A percentile compares a stretch with the other conserved stretches of the same genome.
Conservation (phyloP, 2,329 filamentous ascomycete species). For the Fusarium coffeatum region DNA sequence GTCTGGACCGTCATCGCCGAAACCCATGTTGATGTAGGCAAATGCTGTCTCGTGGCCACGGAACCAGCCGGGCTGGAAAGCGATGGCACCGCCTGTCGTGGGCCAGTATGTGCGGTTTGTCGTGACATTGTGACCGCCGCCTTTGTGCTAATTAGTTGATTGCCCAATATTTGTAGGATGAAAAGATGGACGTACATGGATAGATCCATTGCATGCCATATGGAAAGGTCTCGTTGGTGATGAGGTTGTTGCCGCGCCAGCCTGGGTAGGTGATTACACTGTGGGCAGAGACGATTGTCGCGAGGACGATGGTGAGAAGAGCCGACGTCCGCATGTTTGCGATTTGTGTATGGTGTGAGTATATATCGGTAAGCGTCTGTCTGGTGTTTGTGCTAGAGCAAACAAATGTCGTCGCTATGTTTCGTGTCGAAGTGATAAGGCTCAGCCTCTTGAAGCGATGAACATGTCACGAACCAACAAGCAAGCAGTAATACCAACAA, state of each 20-base stretch:
- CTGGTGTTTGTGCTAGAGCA: neutral
- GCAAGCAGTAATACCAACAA: neutral
- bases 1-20: constrained; percentile 74
- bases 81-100: constrained; percentile 83
- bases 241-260: constrained; percentile 87
- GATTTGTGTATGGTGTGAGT: constrained; percentile 1
- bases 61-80: constrained; percentile 96
- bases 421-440: constrained; percentile 17
- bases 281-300: constrained; percentile 71
- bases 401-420: constrained; percentile 9
- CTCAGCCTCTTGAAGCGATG: constrained; percentile 33
- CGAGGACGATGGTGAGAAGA: constrained; percentile 56
- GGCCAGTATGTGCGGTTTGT: constrained; percentile 94
- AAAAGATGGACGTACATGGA: constrained; percentile 75
- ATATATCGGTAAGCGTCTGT: neutral
- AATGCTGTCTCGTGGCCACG: constrained; percentile 84
- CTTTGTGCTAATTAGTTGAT: constrained; percentile 58
- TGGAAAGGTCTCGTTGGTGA: constrained; percentile 81
- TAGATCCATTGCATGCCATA: constrained; percentile 97
- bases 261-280: constrained; percentile 88
- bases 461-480: constrained; percentile 29
- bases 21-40: constrained; percentile 91
- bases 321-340: constrained; percentile 61
- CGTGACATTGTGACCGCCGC: constrained; percentile 82
- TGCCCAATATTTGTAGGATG: neutral